Base-by-base conservation (phyloP, 305 asterid genomes). In the Solanum hybrid region DNA sequence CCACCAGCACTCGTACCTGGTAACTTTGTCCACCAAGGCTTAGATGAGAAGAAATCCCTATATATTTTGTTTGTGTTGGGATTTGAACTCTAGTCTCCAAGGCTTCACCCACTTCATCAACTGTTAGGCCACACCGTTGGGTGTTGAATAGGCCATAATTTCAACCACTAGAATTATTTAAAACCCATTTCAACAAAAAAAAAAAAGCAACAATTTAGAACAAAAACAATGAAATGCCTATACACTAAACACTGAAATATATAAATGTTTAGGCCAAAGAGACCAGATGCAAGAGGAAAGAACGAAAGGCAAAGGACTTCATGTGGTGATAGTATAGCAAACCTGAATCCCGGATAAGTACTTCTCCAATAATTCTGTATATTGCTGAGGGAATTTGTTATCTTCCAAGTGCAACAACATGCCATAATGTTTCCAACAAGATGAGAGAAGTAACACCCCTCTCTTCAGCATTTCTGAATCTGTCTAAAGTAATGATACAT, bases 371-470 rank as follows among this genome's bases (percentile, higher is more conserved):
- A 95, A 91, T 90, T 94, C 98, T 88, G 93, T 97, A 91, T 93
- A 91, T 88, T 93, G 93, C 90, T 90, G 94, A 88, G 95, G 90
- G 89, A 95, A 92, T 89, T 91, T 93, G 93, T 56, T 87, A 94
- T 96, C 95, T 91, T 93, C 98, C 91, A 96, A 89, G 91, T 85
- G 95, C 92, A 94, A 88, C 71, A 97, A 96, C 94, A 92, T 87
- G 89, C 99, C 98, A 38, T 97, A 96, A 93, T 97, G 98, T 92
- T 96, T 97, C 99, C 99, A 97, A 94, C 99, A 97, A 86, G 99
- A 96, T 78, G 97, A 94, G 87, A 97, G 94, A 89, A 97, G 98
- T 92, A 95, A 90, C 15, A 94, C 92, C 89, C 97, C 98, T 69
- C 95, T 94, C 91, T 94, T 94, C 92, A 89, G 88, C 93, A 92